phyloP scores from a whole-genome alignment of 2,329 filamentous ascomycete species.

The Monosporascus cannonballus region DNA sequence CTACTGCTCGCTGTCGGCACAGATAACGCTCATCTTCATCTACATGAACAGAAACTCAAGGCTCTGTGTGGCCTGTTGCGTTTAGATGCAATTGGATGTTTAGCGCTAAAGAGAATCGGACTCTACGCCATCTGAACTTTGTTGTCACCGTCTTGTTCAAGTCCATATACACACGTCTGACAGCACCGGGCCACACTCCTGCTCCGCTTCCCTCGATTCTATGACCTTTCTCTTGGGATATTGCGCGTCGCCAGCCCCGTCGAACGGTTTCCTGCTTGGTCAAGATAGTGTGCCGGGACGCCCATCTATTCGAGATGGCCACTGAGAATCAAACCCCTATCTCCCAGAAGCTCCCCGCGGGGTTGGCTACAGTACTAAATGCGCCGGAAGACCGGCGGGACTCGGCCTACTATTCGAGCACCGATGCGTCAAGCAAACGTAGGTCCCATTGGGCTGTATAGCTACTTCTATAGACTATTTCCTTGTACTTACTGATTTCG shows the following conservation, averaged over 20 bases:
- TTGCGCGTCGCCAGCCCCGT: too few species aligned
- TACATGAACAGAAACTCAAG: neutral
- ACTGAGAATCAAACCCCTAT: conserved; percentile 29
- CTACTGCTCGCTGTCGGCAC: too few species aligned
- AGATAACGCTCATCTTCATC: too few species aligned
- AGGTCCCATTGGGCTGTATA: conserved; percentile 19
- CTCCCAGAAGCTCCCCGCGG: conserved; percentile 41
- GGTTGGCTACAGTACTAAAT: conserved; percentile 46
- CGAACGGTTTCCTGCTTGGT: too few species aligned
- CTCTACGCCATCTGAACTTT: neutral
- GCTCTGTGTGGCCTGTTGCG: neutral
- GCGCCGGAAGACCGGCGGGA: conserved; percentile 44
- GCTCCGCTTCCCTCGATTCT: too few species aligned
- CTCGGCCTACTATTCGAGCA: conserved; percentile 46
- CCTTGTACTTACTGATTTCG: conserved; percentile 14
- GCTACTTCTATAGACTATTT: conserved; percentile 3
- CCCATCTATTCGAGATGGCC: conserved; percentile 24
- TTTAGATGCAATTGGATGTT: neutral
- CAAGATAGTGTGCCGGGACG: neutral
- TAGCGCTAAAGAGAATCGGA: neutral
- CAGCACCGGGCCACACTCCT: too few species aligned
- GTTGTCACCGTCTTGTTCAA: too few species aligned
- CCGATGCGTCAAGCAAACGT: conserved; percentile 47
- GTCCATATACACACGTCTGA: too few species aligned
- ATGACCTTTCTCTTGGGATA: too few species aligned